phyloP scores from a whole-genome alignment of 106 monocot genomes.

The Alisma plantagoaquatica region DNA sequence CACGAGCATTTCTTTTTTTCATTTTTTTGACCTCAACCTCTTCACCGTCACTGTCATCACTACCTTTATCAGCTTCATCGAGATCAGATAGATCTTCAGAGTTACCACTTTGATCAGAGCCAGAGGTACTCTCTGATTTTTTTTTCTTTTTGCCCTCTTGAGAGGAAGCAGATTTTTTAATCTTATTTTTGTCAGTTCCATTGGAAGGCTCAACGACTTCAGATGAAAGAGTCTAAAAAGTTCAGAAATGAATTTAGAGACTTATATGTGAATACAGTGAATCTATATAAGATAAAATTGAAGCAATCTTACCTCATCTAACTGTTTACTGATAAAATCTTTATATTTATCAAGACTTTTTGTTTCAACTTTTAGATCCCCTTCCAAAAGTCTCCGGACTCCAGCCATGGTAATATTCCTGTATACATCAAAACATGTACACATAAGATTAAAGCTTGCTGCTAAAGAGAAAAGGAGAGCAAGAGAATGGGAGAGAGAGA shows the following conservation, averaged over 20 bases:
- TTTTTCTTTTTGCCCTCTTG: conserved; percentile 14
- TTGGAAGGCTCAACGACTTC: conserved; percentile 25
- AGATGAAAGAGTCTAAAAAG: conserved; percentile 16
- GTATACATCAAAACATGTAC: conserved; percentile 10
- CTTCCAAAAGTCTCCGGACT: conserved; percentile 75
- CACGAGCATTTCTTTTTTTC: conserved; percentile 35
- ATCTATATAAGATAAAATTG: neutral
- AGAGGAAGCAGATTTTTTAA: conserved; percentile 19
- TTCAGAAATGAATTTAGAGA: neutral
- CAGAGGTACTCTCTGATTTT: conserved; percentile 19
- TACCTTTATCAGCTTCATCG: conserved; percentile 24
- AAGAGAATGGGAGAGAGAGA: too few species aligned
- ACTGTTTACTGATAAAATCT: conserved; percentile 48
- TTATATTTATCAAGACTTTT: conserved; percentile 73
- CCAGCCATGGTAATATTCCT: conserved; percentile 61
- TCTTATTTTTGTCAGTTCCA: conserved; percentile 33
- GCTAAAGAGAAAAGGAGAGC: too few species aligned
- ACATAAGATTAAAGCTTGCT: too few species aligned
- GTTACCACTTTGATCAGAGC: conserved; percentile 3
- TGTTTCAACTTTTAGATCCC: conserved; percentile 65
- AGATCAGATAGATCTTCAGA: conserved; percentile 35
- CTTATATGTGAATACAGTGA: neutral
- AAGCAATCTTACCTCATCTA: conserved; percentile 43
- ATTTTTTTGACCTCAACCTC: conserved; percentile 24
- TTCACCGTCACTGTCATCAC: conserved; percentile 19